A percentile compares a stretch with the other conserved stretches of the same genome.
Conservation (phyloP, 139 green algal species). For the Zygnema circumcarinatum region DNA sequence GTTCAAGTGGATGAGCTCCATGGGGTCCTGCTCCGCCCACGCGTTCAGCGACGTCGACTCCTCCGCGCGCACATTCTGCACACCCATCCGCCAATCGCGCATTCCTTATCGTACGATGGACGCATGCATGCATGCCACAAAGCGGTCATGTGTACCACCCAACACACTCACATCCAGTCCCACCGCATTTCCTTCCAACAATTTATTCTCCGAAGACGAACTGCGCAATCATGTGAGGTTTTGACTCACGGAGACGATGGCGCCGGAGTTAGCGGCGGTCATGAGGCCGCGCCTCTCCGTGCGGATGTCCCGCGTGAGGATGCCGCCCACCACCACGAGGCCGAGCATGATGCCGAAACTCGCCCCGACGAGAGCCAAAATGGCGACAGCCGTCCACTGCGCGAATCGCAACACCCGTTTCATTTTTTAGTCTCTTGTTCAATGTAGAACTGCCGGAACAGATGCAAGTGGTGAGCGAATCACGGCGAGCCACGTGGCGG, state of each 20-base stretch:
- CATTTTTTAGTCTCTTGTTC: too few relatives aligned
- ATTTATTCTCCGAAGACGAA: too few relatives aligned
- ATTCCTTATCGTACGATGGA: too few relatives aligned
- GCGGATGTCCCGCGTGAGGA: neutral
- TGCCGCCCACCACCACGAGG: neutral
- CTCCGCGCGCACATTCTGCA: conserved; percentile 8
- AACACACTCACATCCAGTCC: too few relatives aligned
- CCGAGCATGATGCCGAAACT: conserved; percentile 27
- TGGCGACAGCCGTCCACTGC: conserved; percentile 3
- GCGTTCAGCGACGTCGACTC: neutral
- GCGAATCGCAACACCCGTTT: too few relatives aligned
- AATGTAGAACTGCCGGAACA: too few relatives aligned
- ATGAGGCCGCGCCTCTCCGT: neutral
- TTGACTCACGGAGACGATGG: neutral
- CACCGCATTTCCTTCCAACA: too few relatives aligned
- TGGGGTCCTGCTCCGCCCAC: neutral
- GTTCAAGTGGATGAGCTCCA: conserved; percentile 7
- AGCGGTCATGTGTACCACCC: too few relatives aligned
- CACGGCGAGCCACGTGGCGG: too few relatives aligned
- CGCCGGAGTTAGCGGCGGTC: neutral
- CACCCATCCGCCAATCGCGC: neutral
- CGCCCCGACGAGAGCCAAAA: neutral
- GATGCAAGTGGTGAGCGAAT: too few relatives aligned
- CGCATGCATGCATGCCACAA: too few relatives aligned
- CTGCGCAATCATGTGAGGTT: too few relatives aligned